phyloP scores from a whole-genome alignment of 176 grass and related monocot species.

The Leersia perrieri region DNA sequence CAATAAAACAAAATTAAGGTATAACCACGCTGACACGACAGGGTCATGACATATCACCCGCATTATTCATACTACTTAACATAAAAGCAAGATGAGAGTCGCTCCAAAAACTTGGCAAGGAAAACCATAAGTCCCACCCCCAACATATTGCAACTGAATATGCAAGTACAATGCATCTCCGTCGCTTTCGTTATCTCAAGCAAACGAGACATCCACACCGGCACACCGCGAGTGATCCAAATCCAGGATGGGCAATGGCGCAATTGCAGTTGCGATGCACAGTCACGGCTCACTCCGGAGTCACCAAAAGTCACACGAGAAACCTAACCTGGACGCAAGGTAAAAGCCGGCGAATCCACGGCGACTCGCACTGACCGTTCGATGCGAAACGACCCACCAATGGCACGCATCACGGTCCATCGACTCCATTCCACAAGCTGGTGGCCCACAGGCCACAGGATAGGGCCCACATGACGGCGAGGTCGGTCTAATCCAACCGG shows the following conservation, averaged over 20 bases:
- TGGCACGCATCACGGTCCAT: background rate
- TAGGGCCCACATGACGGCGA: background rate
- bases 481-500: background rate
- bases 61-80: background rate
- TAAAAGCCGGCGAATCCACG: background rate
- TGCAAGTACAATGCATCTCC: conserved; percentile 19
- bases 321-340: background rate
- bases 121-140: background rate
- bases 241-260: conserved; percentile 10
- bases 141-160: background rate
- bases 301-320: background rate
- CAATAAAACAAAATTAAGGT: background rate
- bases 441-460: background rate
- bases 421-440: background rate
- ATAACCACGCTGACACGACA: background rate
- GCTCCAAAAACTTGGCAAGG: background rate
- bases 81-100: too few species aligned
- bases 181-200: conserved; percentile 20
- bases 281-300: conserved; percentile 6
- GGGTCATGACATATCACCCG: background rate
- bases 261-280: conserved; percentile 7
- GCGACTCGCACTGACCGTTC: background rate
- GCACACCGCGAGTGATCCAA: background rate
- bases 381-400: background rate
- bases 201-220: background rate